phyloP scores from a whole-genome alignment of 2,329 filamentous ascomycete species.

The Botrytis fragariae region DNA sequence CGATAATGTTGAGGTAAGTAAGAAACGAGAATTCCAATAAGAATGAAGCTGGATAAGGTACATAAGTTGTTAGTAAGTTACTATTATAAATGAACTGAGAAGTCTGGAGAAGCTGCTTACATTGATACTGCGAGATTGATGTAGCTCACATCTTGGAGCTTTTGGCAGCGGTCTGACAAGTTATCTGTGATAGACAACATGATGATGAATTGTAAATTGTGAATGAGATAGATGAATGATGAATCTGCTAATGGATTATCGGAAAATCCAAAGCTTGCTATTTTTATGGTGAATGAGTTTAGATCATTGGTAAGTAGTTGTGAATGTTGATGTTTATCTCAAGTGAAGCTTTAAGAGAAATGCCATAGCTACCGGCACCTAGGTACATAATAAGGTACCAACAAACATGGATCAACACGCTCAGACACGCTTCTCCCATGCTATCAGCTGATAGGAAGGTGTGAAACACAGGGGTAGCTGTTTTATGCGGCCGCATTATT shows the following conservation, averaged over 20 bases:
- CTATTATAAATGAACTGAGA: background rate
- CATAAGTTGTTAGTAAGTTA: slow-evolving; percentile 5
- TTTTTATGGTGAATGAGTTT: background rate
- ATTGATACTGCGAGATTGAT: slow-evolving; percentile 54
- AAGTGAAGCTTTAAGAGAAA: slow-evolving; percentile 3
- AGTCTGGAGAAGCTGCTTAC: slow-evolving; percentile 40
- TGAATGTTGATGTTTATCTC: background rate
- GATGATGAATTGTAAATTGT: slow-evolving; percentile 26
- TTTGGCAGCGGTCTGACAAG: slow-evolving; percentile 44
- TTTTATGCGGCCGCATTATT: background rate
- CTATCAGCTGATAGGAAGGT: background rate
- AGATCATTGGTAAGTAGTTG: background rate
- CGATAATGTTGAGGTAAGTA: slow-evolving; percentile 94
- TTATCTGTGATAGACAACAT: slow-evolving; percentile 17
- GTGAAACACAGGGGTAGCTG: background rate
- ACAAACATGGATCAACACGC: background rate
- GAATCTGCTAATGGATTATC: background rate
- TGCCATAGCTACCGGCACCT: background rate
- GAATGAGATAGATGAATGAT: background rate
- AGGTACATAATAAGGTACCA: background rate
- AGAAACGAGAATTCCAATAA: slow-evolving; percentile 84
- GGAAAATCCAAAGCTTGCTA: background rate
- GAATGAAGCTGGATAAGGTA: slow-evolving; percentile 53
- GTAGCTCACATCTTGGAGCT: slow-evolving; percentile 50
- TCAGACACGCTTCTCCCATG: background rate